These are phyloP conservation scores for Chaetomium globosum DNA, from an alignment of 2,329 filamentous ascomycete genomes.

Conservation along the genomic window DNA sequence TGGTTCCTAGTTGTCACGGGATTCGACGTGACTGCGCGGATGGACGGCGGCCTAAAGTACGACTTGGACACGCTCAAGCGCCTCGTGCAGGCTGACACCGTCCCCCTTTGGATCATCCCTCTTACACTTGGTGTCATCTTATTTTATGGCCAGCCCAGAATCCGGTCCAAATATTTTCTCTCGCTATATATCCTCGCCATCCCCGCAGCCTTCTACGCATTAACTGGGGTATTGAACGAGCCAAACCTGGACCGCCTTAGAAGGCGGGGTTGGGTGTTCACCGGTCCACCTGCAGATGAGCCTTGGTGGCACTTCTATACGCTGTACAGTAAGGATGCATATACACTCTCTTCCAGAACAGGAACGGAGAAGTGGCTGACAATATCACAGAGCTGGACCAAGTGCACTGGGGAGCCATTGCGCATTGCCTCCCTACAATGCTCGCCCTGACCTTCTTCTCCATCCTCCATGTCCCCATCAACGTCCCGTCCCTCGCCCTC, in stretches of 20 bases:
- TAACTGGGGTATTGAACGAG: slow-evolving; percentile 69
- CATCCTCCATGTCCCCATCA: slow-evolving; percentile 95
- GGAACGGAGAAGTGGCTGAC: slow-evolving; percentile 28
- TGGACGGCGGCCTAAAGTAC: slow-evolving; percentile 84
- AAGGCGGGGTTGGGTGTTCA: slow-evolving; percentile 84
- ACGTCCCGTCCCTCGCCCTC: slow-evolving; percentile 89
- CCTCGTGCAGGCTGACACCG: slow-evolving; percentile 71
- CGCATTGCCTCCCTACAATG: slow-evolving; percentile 89
- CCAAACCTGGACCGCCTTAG: slow-evolving; percentile 70
- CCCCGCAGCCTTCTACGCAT: slow-evolving; percentile 75
- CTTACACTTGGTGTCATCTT: slow-evolving; percentile 74
- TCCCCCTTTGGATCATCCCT: slow-evolving; percentile 82
- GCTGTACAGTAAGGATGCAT: slow-evolving; percentile 72
- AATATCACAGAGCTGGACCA: slow-evolving; percentile 67
- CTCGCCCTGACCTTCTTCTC: slow-evolving; percentile 97
- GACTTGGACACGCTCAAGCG: slow-evolving; percentile 73
- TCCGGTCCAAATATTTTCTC: slow-evolving; percentile 81
- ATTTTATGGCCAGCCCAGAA: slow-evolving; percentile 73
- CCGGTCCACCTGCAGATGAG: slow-evolving; percentile 78
- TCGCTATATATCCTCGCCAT: slow-evolving; percentile 83
- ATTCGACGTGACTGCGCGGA: slow-evolving; percentile 86
- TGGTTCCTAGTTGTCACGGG: slow-evolving; percentile 93
- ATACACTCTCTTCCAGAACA: not conserved
- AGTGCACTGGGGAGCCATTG: slow-evolving; percentile 80
- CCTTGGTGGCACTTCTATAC: slow-evolving; percentile 99